phyloP scores from a whole-genome alignment of 352 stramenopile genomes.

The Globisporangium orthogonon region DNA sequence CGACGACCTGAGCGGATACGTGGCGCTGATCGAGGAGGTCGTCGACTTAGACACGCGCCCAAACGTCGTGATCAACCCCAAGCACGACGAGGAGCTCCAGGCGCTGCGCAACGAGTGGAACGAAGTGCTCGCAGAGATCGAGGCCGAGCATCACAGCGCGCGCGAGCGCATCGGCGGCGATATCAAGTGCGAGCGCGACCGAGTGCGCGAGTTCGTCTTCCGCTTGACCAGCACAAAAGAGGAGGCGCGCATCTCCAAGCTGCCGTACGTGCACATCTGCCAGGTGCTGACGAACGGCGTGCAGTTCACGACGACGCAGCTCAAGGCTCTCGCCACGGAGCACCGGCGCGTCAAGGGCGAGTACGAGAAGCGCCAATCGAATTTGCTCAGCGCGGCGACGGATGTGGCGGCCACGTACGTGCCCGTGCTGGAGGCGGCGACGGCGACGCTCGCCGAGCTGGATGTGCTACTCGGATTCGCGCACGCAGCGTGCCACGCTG shows the following conservation, averaged over 20 bases:
- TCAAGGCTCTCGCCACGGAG: conserved; percentile 81
- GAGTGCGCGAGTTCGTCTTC: conserved; percentile 90
- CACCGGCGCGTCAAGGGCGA: conserved; percentile 83
- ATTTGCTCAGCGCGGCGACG: conserved; percentile 91
- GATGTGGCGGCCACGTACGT: conserved; percentile 95
- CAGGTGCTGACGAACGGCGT: conserved; percentile 96
- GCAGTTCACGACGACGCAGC: conserved; percentile 94
- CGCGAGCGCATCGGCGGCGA: conserved; percentile 64
- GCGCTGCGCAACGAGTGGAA: conserved; percentile 72
- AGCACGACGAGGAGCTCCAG: conserved; percentile 80
- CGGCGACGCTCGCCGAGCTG: conserved; percentile 84
- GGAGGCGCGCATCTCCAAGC: conserved; percentile 85
- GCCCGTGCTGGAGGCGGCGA: conserved; percentile 91
- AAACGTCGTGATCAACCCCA: conserved; percentile 74
- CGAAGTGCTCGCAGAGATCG: conserved; percentile 57
- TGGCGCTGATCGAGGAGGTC: conserved; percentile 75
- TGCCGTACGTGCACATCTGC: conserved; percentile 88
- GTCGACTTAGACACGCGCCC: conserved; percentile 77
- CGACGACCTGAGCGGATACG: conserved; percentile 53
- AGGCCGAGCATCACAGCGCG: conserved; percentile 72
- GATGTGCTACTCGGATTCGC: conserved; percentile 95
- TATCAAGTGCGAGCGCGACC: conserved; percentile 92
- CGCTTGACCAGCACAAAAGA: conserved; percentile 92
- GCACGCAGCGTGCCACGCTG: conserved; percentile 90
- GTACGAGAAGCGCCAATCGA: conserved; percentile 90